Conservation (phyloP, 768 basidiomycete species). For the Rhodosporidiobolus sp. region DNA sequence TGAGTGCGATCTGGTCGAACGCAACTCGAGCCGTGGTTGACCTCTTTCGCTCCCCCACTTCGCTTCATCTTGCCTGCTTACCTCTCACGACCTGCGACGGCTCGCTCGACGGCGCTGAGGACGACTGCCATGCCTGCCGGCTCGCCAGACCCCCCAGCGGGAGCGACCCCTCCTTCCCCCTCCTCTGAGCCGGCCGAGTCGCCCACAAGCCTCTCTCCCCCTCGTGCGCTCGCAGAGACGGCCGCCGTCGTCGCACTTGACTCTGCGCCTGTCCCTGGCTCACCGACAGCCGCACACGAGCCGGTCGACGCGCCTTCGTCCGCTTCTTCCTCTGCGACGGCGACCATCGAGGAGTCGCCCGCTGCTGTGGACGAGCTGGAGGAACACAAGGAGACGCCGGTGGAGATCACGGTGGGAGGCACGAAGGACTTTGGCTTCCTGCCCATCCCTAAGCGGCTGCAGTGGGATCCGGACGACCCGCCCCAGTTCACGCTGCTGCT, state of each 20-base stretch:
- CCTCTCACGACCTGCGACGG: no score
- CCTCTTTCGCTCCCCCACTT: no score
- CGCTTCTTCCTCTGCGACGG: not conserved
- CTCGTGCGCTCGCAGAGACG: not conserved
- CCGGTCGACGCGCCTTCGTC: not conserved
- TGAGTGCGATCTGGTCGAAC: no score
- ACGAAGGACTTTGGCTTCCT: constrained; percentile 60
- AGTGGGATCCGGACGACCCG: constrained; percentile 57
- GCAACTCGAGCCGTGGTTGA: no score
- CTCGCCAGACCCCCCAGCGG: no score
- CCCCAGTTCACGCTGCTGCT: constrained; percentile 58
- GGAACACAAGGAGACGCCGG: not conserved
- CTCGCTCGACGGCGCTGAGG: no score
- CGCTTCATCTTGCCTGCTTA: no score
- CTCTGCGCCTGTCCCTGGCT: not conserved
- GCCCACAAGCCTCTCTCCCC: not conserved
- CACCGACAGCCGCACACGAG: not conserved
- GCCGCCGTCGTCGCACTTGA: not conserved
- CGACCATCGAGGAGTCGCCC: no score
- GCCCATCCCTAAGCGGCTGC: constrained; percentile 61
- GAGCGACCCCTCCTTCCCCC: no score
- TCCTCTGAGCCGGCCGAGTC: no score
- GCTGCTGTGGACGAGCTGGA: no score
- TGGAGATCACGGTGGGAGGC: not conserved
- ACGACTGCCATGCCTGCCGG: no score